Base-by-base conservation (phyloP, 306 rosid species). In the Rosa multiflora region DNA sequence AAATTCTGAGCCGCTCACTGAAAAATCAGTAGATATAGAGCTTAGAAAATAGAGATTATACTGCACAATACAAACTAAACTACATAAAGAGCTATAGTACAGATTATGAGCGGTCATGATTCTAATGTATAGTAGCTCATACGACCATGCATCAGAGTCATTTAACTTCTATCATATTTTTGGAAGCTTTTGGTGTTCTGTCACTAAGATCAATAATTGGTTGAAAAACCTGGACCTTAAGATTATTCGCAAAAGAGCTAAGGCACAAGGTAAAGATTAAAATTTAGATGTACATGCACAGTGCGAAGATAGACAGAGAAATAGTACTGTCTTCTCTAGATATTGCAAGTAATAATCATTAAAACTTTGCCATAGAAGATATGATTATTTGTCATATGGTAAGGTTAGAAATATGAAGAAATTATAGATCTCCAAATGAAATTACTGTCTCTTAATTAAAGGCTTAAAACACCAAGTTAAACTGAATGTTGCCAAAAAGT, bases 221-320 rank as follows among this genome's bases (percentile, higher is more conserved):
- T n/a, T n/a, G n/a, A n/a, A n/a, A n/a, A n/a, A n/a, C n/a, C n/a
- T n/a, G n/a, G n/a, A n/a, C n/a, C n/a, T n/a, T n/a, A 48, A 49
- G 66, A 78, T 51, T 20, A 79, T 26, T 49, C 11, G 55, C 26
- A 74, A 74, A 32, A 68, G 56, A 43, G 26, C 53, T 6, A 78
- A 83, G 69, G 74, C 79, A 32, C 44, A 62, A 3, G 7, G 35
- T 58, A 20, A 58, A 58, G 35, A 21, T 58, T 10, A 21, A 53
- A 9, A 10, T 3, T 21, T 3, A 58, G 64, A 58, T 58, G 35
- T 21, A 58, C 23, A 58, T 8, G 29, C 63, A 56, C 13, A 20
- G 12, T 3, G 35, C 32, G 23, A 53, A 17, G 5, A 59, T 15
- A 23, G 66, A 72, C n/a, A 26, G 67, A 35, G 21, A 37, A 72